Percentiles rank a stretch among this genome's conserved stretches.
Evolutionary conservation across 78 protist genomes (phyloP).

Genomic region (Bodo saltans): DNA sequence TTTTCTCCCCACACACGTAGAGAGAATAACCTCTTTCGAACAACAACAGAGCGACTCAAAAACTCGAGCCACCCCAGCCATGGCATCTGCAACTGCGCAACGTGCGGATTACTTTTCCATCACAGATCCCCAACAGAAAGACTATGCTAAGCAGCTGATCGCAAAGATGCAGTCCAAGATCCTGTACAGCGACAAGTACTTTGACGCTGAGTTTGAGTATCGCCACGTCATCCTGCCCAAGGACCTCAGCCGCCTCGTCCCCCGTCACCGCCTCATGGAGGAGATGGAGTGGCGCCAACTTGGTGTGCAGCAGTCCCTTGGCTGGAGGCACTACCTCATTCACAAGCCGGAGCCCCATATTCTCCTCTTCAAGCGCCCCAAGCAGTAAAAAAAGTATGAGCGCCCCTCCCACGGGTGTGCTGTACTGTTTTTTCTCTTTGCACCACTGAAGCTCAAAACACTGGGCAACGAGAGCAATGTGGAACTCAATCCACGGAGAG

Average conservation of each 20-base stretch:
- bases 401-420: no score
- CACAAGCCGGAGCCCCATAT: conserved; percentile 92
- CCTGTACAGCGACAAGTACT: conserved; percentile 58
- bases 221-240: conserved; percentile 78
- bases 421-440: no score
- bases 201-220: conserved; percentile 59
- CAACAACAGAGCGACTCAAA: no score
- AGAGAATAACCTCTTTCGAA: no score
- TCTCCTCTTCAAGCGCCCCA: conserved; percentile 53
- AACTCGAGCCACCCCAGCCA: no score
- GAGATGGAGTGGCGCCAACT: conserved; percentile 83
- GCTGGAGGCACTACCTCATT: conserved; percentile 86
- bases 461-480: no score
- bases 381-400: no score
- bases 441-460: no score
- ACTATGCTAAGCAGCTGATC: not conserved
- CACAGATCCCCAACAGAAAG: not conserved
- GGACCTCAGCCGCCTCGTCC: conserved; percentile 57
- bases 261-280: conserved; percentile 53
- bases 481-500: no score
- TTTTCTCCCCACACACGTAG: no score
- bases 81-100: no score
- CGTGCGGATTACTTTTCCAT: not conserved
- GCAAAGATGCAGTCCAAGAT: conserved; percentile 22
- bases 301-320: conserved; percentile 81